Evolutionary conservation across 179 eudicot species (phyloP), one percentile per base, ranked within the genome.

Genomic region (Carnegiea gigantea): DNA sequence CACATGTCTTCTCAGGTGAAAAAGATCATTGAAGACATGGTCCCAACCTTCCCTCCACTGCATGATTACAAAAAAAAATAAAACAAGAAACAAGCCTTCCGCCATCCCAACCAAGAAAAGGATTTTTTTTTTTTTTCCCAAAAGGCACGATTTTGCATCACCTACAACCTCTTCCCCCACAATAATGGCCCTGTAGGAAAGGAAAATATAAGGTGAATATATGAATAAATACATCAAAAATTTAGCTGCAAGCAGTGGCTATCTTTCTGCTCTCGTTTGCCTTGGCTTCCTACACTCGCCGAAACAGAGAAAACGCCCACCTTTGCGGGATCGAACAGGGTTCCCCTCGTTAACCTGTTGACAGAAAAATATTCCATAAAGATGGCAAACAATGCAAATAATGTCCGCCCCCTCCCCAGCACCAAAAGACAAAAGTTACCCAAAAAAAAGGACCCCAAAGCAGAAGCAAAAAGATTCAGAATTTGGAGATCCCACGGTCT

Each of bases 201-300:
- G 76, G 54, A 65, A 80, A 76, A 48, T 23, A 33, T 11, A 26
- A 67, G 57, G 48, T 21, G 44, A 54, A 77, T 70, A 77, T 77
- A 75, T 33, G 68, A 40, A 71, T 76, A 80, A 78, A 70, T 79
- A 85, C 85, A 83, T 49, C 20, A 64, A 83, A 79, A 80, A 80
- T 36, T 38, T 18, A 68, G 68, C 43, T 73, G 18, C 62, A 53
- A 60, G 30, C 13, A 24, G 68, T 6, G 70, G 18, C 67, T 60
- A 51, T 85, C 73, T 59, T 57, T 77, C 76, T 73, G 82, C 80
- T 86, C 81, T 79, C 70, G 30, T 79, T n/a, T 48, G 83, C 84
- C 87, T 84, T 38, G 90, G 65, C 87, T 88, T 95, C 67, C 86
- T 90, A 78, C 97, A 80, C 83, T 90, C 92, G 12, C 93, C 95